A percentile compares a stretch with the other conserved stretches of the same genome.
Conservation (phyloP, 2,329 filamentous ascomycete genomes). For the Sporothrix pseudoabietina region DNA sequence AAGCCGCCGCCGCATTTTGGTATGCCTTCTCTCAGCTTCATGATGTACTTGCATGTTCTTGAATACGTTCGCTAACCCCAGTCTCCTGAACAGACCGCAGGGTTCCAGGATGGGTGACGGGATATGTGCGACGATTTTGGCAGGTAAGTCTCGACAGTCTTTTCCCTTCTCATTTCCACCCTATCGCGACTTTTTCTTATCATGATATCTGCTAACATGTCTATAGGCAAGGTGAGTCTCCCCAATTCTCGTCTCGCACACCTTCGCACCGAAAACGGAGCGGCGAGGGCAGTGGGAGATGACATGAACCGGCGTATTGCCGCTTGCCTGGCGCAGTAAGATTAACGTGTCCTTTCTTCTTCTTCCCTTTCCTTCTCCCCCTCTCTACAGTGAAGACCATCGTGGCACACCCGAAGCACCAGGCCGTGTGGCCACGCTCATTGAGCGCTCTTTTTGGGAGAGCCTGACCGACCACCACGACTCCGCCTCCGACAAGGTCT, state of each 20-base stretch:
- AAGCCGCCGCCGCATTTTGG: slow-evolving; percentile 96
- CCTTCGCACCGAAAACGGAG: too few species aligned
- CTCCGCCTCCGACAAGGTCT: slow-evolving; percentile 67
- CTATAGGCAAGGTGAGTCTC: slow-evolving; percentile 5
- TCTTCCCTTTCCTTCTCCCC: neutral
- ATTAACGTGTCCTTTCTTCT: neutral
- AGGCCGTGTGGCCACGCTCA: slow-evolving; percentile 90
- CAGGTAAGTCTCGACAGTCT: slow-evolving; percentile 65
- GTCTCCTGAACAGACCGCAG: slow-evolving; percentile 65
- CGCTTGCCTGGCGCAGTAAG: neutral
- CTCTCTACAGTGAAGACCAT: slow-evolving; percentile 75
- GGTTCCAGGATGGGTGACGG: slow-evolving; percentile 85
- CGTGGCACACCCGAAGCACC: slow-evolving; percentile 85
- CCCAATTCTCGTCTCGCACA: neutral
- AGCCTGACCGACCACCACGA: slow-evolving; percentile 69
- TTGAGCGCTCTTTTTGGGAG: slow-evolving; percentile 81
- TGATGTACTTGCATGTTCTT: neutral
- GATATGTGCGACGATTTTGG: slow-evolving; percentile 96
- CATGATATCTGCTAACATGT: neutral
- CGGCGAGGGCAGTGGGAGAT: too few species aligned
- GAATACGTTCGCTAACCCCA: neutral
- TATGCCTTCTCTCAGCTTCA: slow-evolving; percentile 48
- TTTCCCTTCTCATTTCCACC: neutral
- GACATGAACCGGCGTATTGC: neutral
- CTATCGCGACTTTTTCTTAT: slow-evolving; percentile 6